Base-by-base conservation (phyloP, 768 basidiomycete genomes). In the Naematelia encephala region DNA sequence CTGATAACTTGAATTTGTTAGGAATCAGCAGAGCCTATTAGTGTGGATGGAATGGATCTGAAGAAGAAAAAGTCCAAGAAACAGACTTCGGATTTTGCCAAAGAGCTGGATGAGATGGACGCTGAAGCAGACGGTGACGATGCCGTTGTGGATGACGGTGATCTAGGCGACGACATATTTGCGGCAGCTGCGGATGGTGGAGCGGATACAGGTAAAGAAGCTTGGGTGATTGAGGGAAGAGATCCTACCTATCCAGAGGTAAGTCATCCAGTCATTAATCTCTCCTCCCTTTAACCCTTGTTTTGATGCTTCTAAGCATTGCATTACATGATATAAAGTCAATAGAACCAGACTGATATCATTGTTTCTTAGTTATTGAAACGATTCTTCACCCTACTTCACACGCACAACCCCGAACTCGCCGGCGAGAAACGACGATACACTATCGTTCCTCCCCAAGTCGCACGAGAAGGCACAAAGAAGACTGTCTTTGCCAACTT, bases 191-290 rank as follows among this genome's bases (percentile, higher is more conserved):
- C 83, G 5, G 83, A 56, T 23, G 52, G n/a, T 16, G 52, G 25
- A 10, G 58, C 26, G 27, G 90, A 91, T 70, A 46, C 60, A 25
- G 71, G 72, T 5, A 84, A 78, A 34, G 80, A 80, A 59, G 72
- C 90, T 46, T 99, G 94, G 94, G 82, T 96, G 23, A 84, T 84
- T 73, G 89, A 86, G 63, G 93, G 97, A 78, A 84, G 94, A 45
- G 94, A 98, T 78, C 96, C 97, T 76, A 88, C 86, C n/a, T 99
- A 98, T 75, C 84, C 84, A 54, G 94, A 99, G 83, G 92, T 89
- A 39, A 49, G 82, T 11, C n/a, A 5, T 12, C 34, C 46, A 8
- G 5, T 5, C n/a, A 10, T 11, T 21, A 8, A 21, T 26, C n/a
- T 19, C 46, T 47, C 19, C 16, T 4, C 30, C 25, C 28, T 54